Conservation (phyloP, 2,329 filamentous ascomycete genomes). For the Septoria petroselini region DNA sequence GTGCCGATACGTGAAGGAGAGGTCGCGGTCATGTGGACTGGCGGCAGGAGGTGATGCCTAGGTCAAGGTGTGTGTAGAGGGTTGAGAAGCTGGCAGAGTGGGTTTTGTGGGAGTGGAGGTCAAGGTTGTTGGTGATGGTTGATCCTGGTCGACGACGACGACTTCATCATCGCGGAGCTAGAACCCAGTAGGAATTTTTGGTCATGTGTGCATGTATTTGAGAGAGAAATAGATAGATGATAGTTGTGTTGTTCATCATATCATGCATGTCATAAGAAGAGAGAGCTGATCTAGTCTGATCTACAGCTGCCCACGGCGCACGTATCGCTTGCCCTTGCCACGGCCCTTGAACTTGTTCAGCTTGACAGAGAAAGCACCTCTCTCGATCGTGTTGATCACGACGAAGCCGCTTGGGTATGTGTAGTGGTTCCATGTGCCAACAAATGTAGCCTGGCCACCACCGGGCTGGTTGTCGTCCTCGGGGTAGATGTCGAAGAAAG, state of each 20-base stretch:
- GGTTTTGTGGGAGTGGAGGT: neutral
- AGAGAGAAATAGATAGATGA: too few relatives aligned
- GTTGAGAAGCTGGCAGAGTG: slow-evolving; percentile 10
- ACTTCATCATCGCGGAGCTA: too few relatives aligned
- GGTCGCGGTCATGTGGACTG: slow-evolving; percentile 7
- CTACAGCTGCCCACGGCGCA: slow-evolving; percentile 11
- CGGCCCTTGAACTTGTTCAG: slow-evolving; percentile 16
- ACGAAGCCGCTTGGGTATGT: slow-evolving; percentile 52
- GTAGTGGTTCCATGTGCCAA: slow-evolving; percentile 41
- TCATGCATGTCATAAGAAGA: too few relatives aligned
- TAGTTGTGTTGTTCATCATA: neutral
- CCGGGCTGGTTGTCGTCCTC: slow-evolving; percentile 45
- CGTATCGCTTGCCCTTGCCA: slow-evolving; percentile 17
- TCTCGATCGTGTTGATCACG: slow-evolving; percentile 54
- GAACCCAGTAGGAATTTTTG: too few relatives aligned
- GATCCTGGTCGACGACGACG: slow-evolving; percentile 1
- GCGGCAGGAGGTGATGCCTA: neutral
- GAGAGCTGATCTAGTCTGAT: neutral
- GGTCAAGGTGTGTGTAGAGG: slow-evolving; percentile 9
- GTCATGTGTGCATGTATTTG: too few relatives aligned
- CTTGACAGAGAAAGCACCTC: slow-evolving; percentile 52
- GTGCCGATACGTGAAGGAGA: slow-evolving; percentile 2
- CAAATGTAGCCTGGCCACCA: slow-evolving; percentile 18
- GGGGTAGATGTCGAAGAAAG: slow-evolving; percentile 53
- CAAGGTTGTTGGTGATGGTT: neutral